Evolutionary conservation across 805 yeast species (phyloP).

Genomic region (Candida jianshihensis): DNA sequence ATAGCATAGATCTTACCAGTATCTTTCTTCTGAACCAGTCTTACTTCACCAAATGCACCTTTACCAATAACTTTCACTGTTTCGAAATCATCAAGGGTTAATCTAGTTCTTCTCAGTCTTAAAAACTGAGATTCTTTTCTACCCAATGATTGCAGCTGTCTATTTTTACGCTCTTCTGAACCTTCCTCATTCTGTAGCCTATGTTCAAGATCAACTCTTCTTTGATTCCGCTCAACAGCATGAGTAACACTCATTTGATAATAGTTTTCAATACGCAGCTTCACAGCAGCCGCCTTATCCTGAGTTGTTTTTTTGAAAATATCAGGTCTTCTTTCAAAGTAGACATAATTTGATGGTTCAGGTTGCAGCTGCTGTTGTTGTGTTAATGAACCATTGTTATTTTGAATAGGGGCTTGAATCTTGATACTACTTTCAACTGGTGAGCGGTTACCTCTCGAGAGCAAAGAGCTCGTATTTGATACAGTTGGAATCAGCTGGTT

Average conservation of each 20-base stretch:
- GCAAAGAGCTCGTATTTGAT: slow-evolving; percentile 19
- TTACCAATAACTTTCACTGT: slow-evolving; percentile 98
- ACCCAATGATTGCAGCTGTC: slow-evolving; percentile 72
- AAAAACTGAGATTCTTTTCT: slow-evolving; percentile 82
- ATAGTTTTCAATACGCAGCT: slow-evolving; percentile 76
- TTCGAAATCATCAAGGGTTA: slow-evolving; percentile 89
- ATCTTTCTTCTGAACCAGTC: slow-evolving; percentile 87
- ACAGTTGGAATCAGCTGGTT: slow-evolving; percentile 16
- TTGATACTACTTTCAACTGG: slow-evolving; percentile 6
- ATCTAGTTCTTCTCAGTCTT: slow-evolving; percentile 83
- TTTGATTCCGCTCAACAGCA: slow-evolving; percentile 93
- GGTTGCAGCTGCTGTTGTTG: slow-evolving; percentile 3
- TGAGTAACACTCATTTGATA: slow-evolving; percentile 87
- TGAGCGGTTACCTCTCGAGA: slow-evolving; percentile 12
- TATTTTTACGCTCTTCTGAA: slow-evolving; percentile 63
- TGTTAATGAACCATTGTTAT: slow-evolving; percentile 7
- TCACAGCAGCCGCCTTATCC: slow-evolving; percentile 41
- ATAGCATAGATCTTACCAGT: slow-evolving; percentile 94
- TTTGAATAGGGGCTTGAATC: slow-evolving; percentile 14
- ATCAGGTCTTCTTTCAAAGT: slow-evolving; percentile 25
- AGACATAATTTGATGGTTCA: slow-evolving; percentile 15
- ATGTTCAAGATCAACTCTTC: slow-evolving; percentile 82
- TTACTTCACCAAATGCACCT: slow-evolving; percentile 99
- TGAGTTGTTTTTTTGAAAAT: slow-evolving; percentile 23
- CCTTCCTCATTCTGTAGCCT: slow-evolving; percentile 63